A percentile compares a stretch with the other conserved stretches of the same genome.
Conservation (phyloP, 2,329 filamentous ascomycete species). For the Mariannaea sp. region DNA sequence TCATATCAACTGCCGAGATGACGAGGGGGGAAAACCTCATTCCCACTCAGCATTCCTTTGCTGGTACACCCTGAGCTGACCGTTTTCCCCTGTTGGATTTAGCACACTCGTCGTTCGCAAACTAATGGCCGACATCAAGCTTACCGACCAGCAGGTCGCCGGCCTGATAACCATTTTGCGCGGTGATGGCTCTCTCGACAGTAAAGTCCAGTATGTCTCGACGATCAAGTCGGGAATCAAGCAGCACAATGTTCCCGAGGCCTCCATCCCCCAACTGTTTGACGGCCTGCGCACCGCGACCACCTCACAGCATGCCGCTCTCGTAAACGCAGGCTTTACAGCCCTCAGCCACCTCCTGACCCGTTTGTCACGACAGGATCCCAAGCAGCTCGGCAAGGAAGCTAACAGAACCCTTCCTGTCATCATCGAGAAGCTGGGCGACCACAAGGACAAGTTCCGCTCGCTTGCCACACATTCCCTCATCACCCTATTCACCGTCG, state of each 20-base stretch:
- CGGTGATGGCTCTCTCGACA: slow-evolving; percentile 69
- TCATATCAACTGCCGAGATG: slow-evolving; percentile 14
- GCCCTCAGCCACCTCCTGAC: slow-evolving; percentile 87
- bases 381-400: slow-evolving; percentile 72
- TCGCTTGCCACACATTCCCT: slow-evolving; percentile 75
- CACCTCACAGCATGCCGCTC: slow-evolving; percentile 73
- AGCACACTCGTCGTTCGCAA: slow-evolving; percentile 29
- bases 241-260: slow-evolving; percentile 85
- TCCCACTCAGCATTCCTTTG: slow-evolving; percentile 10
- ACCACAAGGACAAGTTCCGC: slow-evolving; percentile 85
- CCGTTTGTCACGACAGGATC: slow-evolving; percentile 82
- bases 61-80: slow-evolving; percentile 19
- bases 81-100: not conserved
- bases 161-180: slow-evolving; percentile 58
- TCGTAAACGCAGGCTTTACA: slow-evolving; percentile 84
- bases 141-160: slow-evolving; percentile 63
- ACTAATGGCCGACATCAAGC: slow-evolving; percentile 58
- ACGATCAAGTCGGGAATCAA: slow-evolving; percentile 87
- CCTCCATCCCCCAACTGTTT: slow-evolving; percentile 73
- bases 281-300: slow-evolving; percentile 80
- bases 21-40: slow-evolving; percentile 15
- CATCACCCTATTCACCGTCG: slow-evolving; percentile 74
- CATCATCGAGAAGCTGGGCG: slow-evolving; percentile 83
- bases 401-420: slow-evolving; percentile 73
- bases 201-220: slow-evolving; percentile 73